Percentiles rank a stretch among this genome's conserved stretches.
Conservation (phyloP, 352 stramenopile species). For the Phytophthora sojae region DNA sequence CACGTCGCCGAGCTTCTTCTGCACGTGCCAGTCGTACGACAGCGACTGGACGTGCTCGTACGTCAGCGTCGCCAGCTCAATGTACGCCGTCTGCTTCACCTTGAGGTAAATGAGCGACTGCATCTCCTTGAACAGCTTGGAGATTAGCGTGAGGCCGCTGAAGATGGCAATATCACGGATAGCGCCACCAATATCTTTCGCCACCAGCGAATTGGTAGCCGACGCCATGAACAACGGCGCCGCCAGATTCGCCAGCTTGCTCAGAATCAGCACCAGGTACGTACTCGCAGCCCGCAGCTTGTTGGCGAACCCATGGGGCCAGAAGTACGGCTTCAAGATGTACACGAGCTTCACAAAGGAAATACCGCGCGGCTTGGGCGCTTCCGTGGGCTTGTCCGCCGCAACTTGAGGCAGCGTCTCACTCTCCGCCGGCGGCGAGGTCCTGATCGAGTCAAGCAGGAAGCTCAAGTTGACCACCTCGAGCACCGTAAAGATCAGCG, state of each 20-base stretch:
- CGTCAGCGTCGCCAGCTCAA: conserved; percentile 95
- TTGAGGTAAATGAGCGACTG: conserved; percentile 95
- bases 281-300: conserved; percentile 89
- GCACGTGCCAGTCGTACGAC: conserved; percentile 98
- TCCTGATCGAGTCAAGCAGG: conserved; percentile 61
- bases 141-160: conserved; percentile 82
- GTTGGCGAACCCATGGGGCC: conserved; percentile 75
- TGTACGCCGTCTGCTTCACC: conserved; percentile 98
- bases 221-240: conserved; percentile 94
- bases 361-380: conserved; percentile 62
- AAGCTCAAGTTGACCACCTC: conserved; percentile 84
- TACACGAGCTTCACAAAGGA: conserved; percentile 87
- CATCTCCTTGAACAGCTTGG: conserved; percentile 94
- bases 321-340: conserved; percentile 91
- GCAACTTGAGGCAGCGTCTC: conserved; percentile 37
- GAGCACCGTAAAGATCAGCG: conserved; percentile 86
- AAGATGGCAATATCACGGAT: conserved; percentile 82
- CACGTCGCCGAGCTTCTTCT: conserved; percentile 98
- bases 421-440: conserved; percentile 31
- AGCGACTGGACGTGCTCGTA: conserved; percentile 97
- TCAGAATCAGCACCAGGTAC: conserved; percentile 93
- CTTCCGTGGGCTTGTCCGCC: conserved; percentile 37
- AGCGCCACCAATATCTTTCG: conserved; percentile 52
- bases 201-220: conserved; percentile 93
- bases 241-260: conserved; percentile 93